A percentile compares a stretch with the other conserved stretches of the same genome.
Evolutionary conservation across 2,329 filamentous ascomycete genomes (phyloP).

Genomic region (Colletotrichum camelliae): DNA sequence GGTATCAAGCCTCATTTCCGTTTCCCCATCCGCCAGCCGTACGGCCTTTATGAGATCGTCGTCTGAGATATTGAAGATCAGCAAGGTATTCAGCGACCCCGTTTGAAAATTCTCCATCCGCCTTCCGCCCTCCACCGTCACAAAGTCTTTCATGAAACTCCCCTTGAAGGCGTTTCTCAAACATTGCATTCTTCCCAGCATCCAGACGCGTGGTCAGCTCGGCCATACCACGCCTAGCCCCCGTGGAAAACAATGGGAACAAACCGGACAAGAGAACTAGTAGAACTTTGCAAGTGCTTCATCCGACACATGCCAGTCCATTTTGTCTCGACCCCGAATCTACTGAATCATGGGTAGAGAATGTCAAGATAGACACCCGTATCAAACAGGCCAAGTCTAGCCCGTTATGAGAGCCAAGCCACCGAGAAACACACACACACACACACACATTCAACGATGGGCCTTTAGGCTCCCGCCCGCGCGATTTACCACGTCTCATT

Average conservation of each 20-base stretch:
- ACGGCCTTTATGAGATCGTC: background rate
- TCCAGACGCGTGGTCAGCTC: background rate
- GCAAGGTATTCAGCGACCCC: background rate
- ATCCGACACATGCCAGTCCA: conserved; percentile 7
- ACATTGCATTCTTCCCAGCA: background rate
- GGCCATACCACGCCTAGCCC: background rate
- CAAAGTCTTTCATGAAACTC: background rate
- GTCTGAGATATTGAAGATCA: background rate
- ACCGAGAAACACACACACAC: background rate
- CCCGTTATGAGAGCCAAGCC: background rate
- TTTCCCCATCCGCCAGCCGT: background rate
- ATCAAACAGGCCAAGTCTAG: background rate
- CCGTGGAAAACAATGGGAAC: background rate
- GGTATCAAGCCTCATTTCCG: background rate
- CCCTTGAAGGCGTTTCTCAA: background rate
- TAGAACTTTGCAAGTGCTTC: background rate
- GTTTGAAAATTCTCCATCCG: background rate
- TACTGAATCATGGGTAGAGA: background rate
- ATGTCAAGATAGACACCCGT: background rate
- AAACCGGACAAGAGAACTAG: background rate
- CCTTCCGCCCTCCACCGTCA: background rate
- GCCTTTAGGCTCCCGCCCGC: background rate
- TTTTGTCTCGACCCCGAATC: conserved; percentile 3
- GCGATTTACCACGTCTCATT: background rate
- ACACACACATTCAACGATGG: background rate